Evolutionary conservation across 768 basidiomycete genomes (phyloP), one percentile per base, ranked within the genome.

Genomic region (Amyloporia xantha): DNA sequence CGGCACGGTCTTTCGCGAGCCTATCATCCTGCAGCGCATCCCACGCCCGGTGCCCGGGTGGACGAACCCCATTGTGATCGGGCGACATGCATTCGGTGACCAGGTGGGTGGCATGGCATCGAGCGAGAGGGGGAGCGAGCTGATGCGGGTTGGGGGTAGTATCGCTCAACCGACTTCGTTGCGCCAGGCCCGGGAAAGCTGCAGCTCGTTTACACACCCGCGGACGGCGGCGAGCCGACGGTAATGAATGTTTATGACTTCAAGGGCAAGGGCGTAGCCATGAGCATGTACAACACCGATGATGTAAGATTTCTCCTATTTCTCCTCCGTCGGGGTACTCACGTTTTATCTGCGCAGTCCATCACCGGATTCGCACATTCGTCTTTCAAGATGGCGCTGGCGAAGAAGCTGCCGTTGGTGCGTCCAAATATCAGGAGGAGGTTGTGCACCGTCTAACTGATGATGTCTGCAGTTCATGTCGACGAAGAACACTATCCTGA

Each of bases 251-350:
- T 99, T 35, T 98, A 90, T 59, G 85, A 97, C 69, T 99, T 97
- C 75, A 83, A 89, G 66, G 91, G 85, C 23, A 78, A 77, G 49
- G 96, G 96, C 57, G 90, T 97, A 26, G 94, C 93, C 3, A 81
- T 99, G 78, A 78, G 84, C 62, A 98, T 98, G 96, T 97, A 98
- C 73, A 97, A 97, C 71, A 97, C 93, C 5, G 92, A 97, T 56
- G 92, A 95, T 59, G 89, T 87, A 54, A 21, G 68, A n/a, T n/a
- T n/a, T n/a, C n/a, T n/a, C n/a, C n/a, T n/a, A n/a, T n/a, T n/a
- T n/a, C n/a, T n/a, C n/a, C n/a, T n/a, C n/a, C 55, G 17, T 15
- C 17, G 21, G 5, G 12, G 55, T 25, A 23, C n/a, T n/a, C n/a
- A n/a, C n/a, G n/a, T n/a, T n/a, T n/a, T n/a, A n/a, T n/a, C n/a